Percentiles rank a stretch among this genome's conserved stretches.
These are phyloP conservation scores for Penicillium bialowiezense DNA, from an alignment of 495 filamentous ascomycete genomes.

Conservation along the genomic window DNA sequence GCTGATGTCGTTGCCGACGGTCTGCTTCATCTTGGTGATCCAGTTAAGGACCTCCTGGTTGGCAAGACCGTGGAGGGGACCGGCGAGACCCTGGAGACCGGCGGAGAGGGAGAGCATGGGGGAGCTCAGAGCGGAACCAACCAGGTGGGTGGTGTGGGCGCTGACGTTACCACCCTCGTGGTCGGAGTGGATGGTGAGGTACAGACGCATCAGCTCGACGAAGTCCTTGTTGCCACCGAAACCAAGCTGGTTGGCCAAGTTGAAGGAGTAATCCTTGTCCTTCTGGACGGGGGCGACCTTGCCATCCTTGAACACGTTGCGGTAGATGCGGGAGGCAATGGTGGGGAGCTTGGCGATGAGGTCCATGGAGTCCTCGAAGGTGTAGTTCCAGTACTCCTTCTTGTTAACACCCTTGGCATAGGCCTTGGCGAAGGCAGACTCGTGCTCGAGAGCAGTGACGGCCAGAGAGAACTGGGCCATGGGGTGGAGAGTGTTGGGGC, in stretches of 20 bases:
- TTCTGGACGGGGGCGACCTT: conserved; percentile 93
- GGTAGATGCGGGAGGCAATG: conserved; percentile 97
- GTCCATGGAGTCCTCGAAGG: conserved; percentile 99
- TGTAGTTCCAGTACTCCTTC: conserved; percentile 98
- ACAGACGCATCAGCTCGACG: conserved; percentile 94
- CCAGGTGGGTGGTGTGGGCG: conserved; percentile 97
- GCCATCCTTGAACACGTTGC: conserved; percentile 99
- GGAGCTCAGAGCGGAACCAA: conserved; percentile 94
- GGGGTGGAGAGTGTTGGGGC: conserved; percentile 95
- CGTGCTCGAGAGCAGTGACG: conserved; percentile 96
- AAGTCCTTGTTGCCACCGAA: conserved; percentile 95
- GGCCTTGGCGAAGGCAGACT: conserved; percentile 94
- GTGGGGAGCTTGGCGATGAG: conserved; percentile 98
- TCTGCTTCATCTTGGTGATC: conserved; percentile 98
- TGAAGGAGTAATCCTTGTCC: conserved; percentile 98
- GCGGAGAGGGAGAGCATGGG: conserved; percentile 94
- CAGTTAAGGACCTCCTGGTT: conserved; percentile 99
- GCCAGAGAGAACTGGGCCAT: conserved; percentile 99
- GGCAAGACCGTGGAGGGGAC: conserved; percentile 96
- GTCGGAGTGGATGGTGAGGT: conserved; percentile 98
- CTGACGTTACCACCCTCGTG: conserved; percentile 98
- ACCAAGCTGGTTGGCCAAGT: conserved; percentile 98
- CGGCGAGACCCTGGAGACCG: conserved; percentile 95
- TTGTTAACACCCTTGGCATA: conserved; percentile 99
- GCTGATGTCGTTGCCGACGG: conserved; percentile 87